Conservation (phyloP, 768 basidiomycete species). For the Aureoboletus auriporus region DNA sequence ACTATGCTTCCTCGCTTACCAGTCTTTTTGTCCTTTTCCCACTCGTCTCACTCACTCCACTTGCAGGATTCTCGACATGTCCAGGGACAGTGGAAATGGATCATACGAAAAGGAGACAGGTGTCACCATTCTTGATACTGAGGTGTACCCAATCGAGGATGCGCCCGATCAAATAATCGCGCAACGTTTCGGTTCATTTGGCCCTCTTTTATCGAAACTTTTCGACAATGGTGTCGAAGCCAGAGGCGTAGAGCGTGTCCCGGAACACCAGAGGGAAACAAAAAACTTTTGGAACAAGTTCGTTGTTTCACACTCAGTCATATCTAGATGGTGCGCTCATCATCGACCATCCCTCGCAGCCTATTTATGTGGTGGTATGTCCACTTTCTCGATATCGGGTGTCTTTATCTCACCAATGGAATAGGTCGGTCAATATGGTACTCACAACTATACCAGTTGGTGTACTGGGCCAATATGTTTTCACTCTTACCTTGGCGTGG, state of each 20-base stretch:
- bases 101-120: constrained; percentile 22
- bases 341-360: constrained; percentile 18
- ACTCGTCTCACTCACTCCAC: no score
- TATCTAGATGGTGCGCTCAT: neutral
- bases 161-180: constrained; percentile 27
- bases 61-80: constrained; percentile 3
- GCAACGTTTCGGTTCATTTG: constrained; percentile 28
- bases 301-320: constrained; percentile 9
- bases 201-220: constrained; percentile 33
- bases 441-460: constrained; percentile 50
- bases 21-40: no score
- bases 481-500: constrained; percentile 44
- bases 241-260: constrained; percentile 51
- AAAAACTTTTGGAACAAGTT: constrained; percentile 46
- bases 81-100: neutral
- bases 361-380: constrained; percentile 44
- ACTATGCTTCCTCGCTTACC: no score
- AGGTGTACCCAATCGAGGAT: constrained; percentile 15
- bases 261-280: constrained; percentile 42
- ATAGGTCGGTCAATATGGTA: constrained; percentile 46
- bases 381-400: neutral
- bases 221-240: constrained; percentile 52
- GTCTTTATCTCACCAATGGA: constrained; percentile 1
- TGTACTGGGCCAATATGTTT: constrained; percentile 44
- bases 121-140: neutral